Evolutionary conservation across 202 grass and related monocot species (phyloP), one percentile per base, ranked within the genome.

Genomic region (Schoenoplectus tabernaemontani): DNA sequence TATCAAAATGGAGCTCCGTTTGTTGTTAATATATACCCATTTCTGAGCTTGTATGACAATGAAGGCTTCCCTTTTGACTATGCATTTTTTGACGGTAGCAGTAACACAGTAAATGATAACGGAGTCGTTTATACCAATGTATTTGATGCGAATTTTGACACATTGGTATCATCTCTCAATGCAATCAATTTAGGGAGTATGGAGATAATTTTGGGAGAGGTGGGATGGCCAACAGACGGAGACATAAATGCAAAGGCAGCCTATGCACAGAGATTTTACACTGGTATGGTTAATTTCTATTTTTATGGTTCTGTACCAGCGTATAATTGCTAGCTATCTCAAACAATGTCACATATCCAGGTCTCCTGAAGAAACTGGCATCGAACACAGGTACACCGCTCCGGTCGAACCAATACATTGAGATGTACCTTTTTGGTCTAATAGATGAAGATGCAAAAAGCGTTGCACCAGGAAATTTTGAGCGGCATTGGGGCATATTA

Each of bases 11-110:
- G 90, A 56, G 88, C 93, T 26, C 90, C 93, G n/a, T 89, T 97
- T 86, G 87, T 75, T 3, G 88, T 97, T 24, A 97, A 97, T 85
- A 97, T 97, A 78, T 97, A 97, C 85, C 93, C 93, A 6, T 97
- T 93, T 91, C 76, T 97, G n/a, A 93, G 90, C 75, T 67, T 97
- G 19, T 88, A 93, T 68, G 83, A 0, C 47, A 85, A 42, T 68
- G 7, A 9, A 48, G n/a, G 38, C 47, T 97, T 97, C 87, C 93
- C 93, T 0, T 71, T 97, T 4, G 91, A 97, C 36, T 97, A 66
- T 63, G 93, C 91, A 32, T 97, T 97, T 86, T 97, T 97, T 81
- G 93, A 97, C 26, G 89, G 87, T 74, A 81, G 41, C 10, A 50
- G 1, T 84, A 83, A 44, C 80, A 89, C 88, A 2, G 91, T 93